phyloP scores from a whole-genome alignment of 2,329 filamentous ascomycete species.

The Graphiopsis chlorocephala region DNA sequence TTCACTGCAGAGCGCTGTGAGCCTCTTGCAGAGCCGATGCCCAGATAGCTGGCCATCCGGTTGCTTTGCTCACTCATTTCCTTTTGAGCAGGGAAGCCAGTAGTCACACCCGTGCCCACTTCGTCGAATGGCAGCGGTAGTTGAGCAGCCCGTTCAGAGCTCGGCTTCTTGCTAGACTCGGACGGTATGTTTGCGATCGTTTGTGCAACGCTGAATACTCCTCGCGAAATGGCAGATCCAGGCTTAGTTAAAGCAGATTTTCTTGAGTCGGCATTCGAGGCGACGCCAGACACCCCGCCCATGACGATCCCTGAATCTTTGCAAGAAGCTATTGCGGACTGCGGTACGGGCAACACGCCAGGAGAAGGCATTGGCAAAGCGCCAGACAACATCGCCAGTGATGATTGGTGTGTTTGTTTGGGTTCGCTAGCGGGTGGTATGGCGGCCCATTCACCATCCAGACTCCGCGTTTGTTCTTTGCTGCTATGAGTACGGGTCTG shows the following conservation, averaged over 20 bases:
- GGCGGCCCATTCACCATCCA: not conserved
- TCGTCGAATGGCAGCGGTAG: not conserved
- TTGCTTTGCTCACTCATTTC: not conserved
- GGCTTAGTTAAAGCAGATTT: not conserved
- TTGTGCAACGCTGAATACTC: conserved; percentile 2
- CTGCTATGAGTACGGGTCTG: not conserved
- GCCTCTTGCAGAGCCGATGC: not conserved
- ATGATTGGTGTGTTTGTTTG: not conserved
- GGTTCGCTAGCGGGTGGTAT: not conserved
- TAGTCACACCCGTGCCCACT: not conserved
- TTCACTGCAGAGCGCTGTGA: not conserved
- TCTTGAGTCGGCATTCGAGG: not conserved
- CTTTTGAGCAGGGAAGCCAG: not conserved
- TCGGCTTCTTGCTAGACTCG: not conserved
- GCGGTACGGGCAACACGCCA: not conserved
- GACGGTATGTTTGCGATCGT: conserved; percentile 9
- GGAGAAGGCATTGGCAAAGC: conserved; percentile 18
- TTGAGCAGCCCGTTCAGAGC: not conserved
- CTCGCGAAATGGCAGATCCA: not conserved
- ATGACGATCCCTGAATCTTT: conserved; percentile 11
- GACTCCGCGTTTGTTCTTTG: not conserved
- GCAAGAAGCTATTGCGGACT: not conserved
- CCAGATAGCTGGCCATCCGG: not conserved
- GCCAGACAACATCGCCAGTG: conserved; percentile 25
- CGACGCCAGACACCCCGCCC: not conserved